These are phyloP conservation scores for Alternaria arborescens DNA, from an alignment of 2,329 filamentous ascomycete genomes.

Conservation along the genomic window DNA sequence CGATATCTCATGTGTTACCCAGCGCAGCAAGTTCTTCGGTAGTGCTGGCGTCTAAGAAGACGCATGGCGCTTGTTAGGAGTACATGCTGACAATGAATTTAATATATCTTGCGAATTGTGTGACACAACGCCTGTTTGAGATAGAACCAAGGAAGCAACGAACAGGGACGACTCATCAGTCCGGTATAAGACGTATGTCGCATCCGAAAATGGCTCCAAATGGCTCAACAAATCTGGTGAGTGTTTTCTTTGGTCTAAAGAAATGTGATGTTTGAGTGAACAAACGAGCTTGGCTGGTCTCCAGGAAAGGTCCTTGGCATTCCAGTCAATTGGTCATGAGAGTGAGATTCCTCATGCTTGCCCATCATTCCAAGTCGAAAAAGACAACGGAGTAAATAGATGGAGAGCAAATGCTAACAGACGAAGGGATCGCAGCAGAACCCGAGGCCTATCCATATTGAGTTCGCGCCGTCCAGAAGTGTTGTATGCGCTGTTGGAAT, in stretches of 20 bases:
- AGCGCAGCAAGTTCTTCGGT: slow-evolving; percentile 4
- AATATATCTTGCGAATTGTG: neutral
- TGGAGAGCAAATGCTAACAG: neutral
- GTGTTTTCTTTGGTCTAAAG: neutral
- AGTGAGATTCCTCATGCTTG: neutral
- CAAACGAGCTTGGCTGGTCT: neutral
- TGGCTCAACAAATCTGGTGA: neutral
- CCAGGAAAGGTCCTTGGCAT: neutral
- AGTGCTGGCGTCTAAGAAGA: neutral
- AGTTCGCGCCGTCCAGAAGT: neutral
- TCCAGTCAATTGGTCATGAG: neutral
- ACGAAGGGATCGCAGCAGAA: neutral
- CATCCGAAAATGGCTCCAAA: neutral
- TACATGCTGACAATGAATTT: neutral
- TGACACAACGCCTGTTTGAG: neutral
- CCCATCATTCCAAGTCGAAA: neutral
- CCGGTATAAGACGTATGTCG: neutral
- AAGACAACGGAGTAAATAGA: neutral
- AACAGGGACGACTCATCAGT: neutral
- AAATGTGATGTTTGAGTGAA: neutral
- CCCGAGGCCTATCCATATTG: neutral
- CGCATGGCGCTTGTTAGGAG: neutral
- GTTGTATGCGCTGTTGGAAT: neutral
- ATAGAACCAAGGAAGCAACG: neutral
- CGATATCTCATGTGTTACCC: neutral